Conservation (phyloP, 23 red algal genomes). For the Chondrus crispus region DNA sequence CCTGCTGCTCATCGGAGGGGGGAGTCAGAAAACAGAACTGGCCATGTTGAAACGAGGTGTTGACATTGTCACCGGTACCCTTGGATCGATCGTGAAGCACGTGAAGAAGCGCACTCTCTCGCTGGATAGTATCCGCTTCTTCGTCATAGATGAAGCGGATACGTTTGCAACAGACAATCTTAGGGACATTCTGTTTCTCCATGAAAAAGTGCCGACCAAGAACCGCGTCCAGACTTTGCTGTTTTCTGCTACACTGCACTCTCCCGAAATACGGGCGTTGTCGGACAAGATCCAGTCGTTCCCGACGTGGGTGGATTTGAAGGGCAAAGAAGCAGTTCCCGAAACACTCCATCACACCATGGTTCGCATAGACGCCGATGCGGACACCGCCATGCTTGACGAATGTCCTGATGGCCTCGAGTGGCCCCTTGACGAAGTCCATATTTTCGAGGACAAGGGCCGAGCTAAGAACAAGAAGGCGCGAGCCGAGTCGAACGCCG, state of each 20-base stretch:
- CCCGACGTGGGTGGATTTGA: constrained; percentile 79
- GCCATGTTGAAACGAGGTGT: constrained; percentile 21
- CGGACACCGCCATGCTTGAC: constrained; percentile 29
- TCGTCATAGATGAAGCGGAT: constrained; percentile 98
- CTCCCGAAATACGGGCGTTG: constrained; percentile 58
- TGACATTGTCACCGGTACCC: constrained; percentile 86
- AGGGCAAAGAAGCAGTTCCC: constrained; percentile 76
- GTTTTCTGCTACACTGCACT: constrained; percentile 92
- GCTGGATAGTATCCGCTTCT: constrained; percentile 66
- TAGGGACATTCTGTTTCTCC: constrained; percentile 40
- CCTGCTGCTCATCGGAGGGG: constrained; percentile 58
- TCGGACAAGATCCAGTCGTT: constrained; percentile 75
- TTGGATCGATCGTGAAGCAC: constrained; percentile 79
- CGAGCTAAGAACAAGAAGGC: not conserved
- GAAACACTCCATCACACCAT: constrained; percentile 78
- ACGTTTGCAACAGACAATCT: constrained; percentile 73
- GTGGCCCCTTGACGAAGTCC: constrained; percentile 63
- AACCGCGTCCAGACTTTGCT: constrained; percentile 81
- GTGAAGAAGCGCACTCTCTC: constrained; percentile 77
- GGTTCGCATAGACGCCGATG: constrained; percentile 60
- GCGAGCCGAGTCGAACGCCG: not conserved
- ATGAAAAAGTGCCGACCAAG: constrained; percentile 35
- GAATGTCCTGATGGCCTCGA: not conserved
- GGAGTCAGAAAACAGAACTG: constrained; percentile 45
- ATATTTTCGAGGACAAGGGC: not conserved